These are phyloP conservation scores for Cladophialophora psammophila DNA, from an alignment of 2,329 filamentous ascomycete genomes.

Conservation along the genomic window DNA sequence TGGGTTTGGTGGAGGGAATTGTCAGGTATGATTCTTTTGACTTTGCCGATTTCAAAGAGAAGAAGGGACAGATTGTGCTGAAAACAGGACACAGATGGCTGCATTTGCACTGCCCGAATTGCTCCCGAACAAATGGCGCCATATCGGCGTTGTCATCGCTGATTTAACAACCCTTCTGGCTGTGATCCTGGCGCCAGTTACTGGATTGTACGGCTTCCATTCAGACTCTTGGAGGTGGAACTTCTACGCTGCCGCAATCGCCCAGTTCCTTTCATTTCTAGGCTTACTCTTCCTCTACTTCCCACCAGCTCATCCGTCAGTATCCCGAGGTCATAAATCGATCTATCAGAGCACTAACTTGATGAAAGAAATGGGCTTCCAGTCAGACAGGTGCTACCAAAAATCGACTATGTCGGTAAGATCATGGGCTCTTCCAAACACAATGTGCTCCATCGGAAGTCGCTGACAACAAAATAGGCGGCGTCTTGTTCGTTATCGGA, in stretches of 20 bases:
- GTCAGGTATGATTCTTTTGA: slow-evolving; percentile 43
- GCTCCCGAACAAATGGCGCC: slow-evolving; percentile 59
- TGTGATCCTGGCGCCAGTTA: slow-evolving; percentile 57
- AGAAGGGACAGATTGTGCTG: neutral
- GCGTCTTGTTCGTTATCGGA: slow-evolving; percentile 48
- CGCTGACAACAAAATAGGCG: neutral
- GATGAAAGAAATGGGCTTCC: slow-evolving; percentile 44
- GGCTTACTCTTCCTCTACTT: slow-evolving; percentile 54
- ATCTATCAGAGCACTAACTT: neutral
- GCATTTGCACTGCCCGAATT: slow-evolving; percentile 51
- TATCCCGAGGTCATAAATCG: neutral
- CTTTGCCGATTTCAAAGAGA: neutral
- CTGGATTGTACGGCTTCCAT: slow-evolving; percentile 51
- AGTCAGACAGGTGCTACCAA: slow-evolving; percentile 46
- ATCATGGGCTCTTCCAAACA: slow-evolving; percentile 18
- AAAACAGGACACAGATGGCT: slow-evolving; percentile 46
- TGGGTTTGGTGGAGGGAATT: slow-evolving; percentile 56
- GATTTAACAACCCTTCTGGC: slow-evolving; percentile 54
- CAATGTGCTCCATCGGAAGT: slow-evolving; percentile 43
- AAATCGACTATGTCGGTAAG: slow-evolving; percentile 51
- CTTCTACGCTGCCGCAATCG: slow-evolving; percentile 55
- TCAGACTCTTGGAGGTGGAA: slow-evolving; percentile 54
- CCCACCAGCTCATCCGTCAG: slow-evolving; percentile 49
- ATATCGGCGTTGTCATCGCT: slow-evolving; percentile 55
- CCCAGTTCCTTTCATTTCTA: slow-evolving; percentile 54